A percentile compares a stretch with the other conserved stretches of the same genome.
These are phyloP conservation scores for Helminthosporium solani DNA, from an alignment of 2,329 filamentous ascomycete genomes.

Conservation along the genomic window DNA sequence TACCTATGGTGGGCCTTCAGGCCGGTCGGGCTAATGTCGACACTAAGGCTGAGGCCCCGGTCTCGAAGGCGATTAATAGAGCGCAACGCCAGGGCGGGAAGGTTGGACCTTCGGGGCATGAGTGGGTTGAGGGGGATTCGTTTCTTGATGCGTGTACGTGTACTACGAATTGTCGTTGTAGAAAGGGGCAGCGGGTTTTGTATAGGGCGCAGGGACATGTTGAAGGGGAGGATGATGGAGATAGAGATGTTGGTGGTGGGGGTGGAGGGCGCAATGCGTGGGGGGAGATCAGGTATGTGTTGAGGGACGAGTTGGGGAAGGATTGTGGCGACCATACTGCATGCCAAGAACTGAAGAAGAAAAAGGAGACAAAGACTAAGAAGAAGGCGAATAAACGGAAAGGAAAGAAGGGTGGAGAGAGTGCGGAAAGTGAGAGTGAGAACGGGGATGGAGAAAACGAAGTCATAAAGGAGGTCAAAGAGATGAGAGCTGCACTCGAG, in stretches of 20 bases:
- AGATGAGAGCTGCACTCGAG: background rate
- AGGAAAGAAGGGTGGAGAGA: background rate
- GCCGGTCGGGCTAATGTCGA: too few species aligned
- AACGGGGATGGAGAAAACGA: conserved; percentile 1
- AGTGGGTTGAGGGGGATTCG: conserved; percentile 23
- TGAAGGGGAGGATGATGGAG: conserved; percentile 17
- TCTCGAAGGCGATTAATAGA: conserved; percentile 11
- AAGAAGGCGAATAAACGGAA: conserved; percentile 7
- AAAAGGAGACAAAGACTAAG: background rate
- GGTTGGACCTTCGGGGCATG: conserved; percentile 19
- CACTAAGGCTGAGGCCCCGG: background rate
- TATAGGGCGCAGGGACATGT: conserved; percentile 17
- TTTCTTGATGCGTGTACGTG: conserved; percentile 35
- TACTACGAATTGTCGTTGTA: conserved; percentile 29
- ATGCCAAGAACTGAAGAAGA: conserved; percentile 12
- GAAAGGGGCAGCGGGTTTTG: conserved; percentile 29
- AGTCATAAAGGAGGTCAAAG: conserved; percentile 9
- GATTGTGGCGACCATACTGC: conserved; percentile 28
- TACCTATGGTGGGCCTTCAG: too few species aligned
- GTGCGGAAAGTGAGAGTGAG: conserved; percentile 6
- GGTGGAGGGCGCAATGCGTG: conserved; percentile 23
- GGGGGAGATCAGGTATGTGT: conserved; percentile 30
- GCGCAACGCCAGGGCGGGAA: conserved; percentile 7
- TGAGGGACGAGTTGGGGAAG: conserved; percentile 26
- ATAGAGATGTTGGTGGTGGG: conserved; percentile 26